Conservation (phyloP, 1,139 yeast species). For the Sugiyamaella castrensis region DNA sequence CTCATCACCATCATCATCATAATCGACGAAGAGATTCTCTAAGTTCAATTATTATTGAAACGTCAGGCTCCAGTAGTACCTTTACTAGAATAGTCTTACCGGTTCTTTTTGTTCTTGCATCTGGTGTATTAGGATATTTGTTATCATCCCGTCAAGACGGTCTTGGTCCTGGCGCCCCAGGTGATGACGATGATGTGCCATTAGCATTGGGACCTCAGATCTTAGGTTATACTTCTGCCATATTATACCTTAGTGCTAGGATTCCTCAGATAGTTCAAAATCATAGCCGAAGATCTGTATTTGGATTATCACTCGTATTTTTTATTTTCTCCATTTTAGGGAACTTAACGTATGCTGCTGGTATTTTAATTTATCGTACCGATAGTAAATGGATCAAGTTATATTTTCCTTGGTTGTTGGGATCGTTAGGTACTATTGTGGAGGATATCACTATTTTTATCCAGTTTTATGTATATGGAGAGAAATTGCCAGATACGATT, state of each 20-base stretch:
- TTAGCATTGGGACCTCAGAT: constrained; percentile 61
- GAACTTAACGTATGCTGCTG: constrained; percentile 72
- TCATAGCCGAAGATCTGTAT: constrained; percentile 63
- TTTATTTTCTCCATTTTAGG: constrained; percentile 74
- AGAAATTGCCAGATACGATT: neutral
- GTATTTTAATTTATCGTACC: constrained; percentile 62
- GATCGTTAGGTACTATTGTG: constrained; percentile 68
- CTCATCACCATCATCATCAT: constrained; percentile 18
- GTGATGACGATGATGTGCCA: constrained; percentile 17
- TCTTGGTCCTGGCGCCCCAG: constrained; percentile 17
- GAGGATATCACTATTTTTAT: constrained; percentile 63
- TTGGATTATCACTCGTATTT: constrained; percentile 71
- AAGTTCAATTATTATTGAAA: constrained; percentile 24
- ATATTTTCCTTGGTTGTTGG: constrained; percentile 71
- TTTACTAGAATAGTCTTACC: constrained; percentile 57
- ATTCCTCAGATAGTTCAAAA: constrained; percentile 78
- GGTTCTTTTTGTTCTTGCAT: constrained; percentile 57
- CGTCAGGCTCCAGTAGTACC: constrained; percentile 22
- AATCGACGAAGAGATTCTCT: constrained; percentile 29
- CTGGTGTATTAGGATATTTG: constrained; percentile 64
- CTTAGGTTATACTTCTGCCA: constrained; percentile 69
- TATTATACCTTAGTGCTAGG: constrained; percentile 69
- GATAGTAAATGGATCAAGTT: constrained; percentile 58
- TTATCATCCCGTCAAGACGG: constrained; percentile 38
- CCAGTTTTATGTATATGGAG: constrained; percentile 57